Evolutionary conservation across 1,284 basidiomycete genomes (phyloP), one percentile per base, ranked within the genome.

Genomic region (Ustilago nuda): DNA sequence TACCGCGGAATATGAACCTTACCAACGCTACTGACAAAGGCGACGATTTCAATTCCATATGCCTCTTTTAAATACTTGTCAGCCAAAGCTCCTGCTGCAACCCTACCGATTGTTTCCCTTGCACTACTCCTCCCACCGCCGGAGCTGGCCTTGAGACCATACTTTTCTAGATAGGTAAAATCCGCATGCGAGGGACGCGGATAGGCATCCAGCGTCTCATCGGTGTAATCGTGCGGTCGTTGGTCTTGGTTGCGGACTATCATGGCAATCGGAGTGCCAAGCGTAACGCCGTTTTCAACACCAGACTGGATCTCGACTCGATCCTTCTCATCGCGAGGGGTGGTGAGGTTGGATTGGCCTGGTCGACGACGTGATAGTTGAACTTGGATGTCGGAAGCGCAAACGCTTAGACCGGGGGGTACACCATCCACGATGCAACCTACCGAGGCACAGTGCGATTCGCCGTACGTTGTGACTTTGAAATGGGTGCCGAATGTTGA

Each of bases 201-300:
- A 88, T 94, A 99, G 66, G 95, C 89, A 86, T 99, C 96, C 39
- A 85, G 77, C 0, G 96, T 99, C 88, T 98, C 78, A 67, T 85
- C 97, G 80, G 94, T 92, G 88, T 99, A 99, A 87, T 99, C 97
- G 86, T 98, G 92, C 23, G 97, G 97, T 51, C 97, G 90, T 85
- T 99, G 97, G 87, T 99, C 97, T 88, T 98, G 95, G 87, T 99
- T 99, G 84, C 92, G 94, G 41, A 99, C 95, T 64, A 98, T 89
- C 54, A 99, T 91, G 7, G 92, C 94, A 82, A 99, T 97, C 32
- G 97, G 97, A 30, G 97, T 99, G 61, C 97, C 97, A 41, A 99
- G 91, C 1, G 97, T 99, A 33, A 98, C 92, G 37, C 93, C 95
- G 69, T 92, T 91, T 87, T 99, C 97, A 50, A 93, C 90, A 46